phyloP scores from a whole-genome alignment of 306 rosid species.

The Clitoria ternatea region DNA sequence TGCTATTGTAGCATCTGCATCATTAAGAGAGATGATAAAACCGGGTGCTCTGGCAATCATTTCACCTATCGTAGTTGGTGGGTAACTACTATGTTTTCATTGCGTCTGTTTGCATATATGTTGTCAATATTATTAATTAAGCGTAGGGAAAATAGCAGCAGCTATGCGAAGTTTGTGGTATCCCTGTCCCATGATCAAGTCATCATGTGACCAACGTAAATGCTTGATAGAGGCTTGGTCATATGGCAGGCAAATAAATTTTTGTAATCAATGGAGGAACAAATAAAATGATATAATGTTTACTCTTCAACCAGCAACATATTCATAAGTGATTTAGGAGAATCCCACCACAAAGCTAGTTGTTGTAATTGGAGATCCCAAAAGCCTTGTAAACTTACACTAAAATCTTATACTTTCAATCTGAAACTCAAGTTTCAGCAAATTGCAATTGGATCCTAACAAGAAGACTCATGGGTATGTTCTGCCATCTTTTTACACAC shows the following conservation, averaged over 20 bases:
- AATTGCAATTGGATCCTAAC: too few relatives aligned
- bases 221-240: background rate
- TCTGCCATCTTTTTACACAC: background rate
- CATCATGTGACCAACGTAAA: background rate
- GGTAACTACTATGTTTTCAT: slow-evolving; percentile 31
- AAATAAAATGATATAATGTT: background rate
- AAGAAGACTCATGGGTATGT: background rate
- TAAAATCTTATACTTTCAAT: too few relatives aligned
- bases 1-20: slow-evolving; percentile 96
- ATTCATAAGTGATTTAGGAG: too few relatives aligned
- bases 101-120: background rate
- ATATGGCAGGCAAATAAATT: background rate
- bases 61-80: slow-evolving; percentile 88
- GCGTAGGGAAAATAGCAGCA: slow-evolving; percentile 4
- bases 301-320: background rate
- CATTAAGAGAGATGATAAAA: slow-evolving; percentile 92
- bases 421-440: too few relatives aligned
- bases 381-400: too few relatives aligned
- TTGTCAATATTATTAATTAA: background rate
- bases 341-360: too few relatives aligned
- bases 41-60: slow-evolving; percentile 96
- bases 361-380: too few relatives aligned
- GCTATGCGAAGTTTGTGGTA: background rate
- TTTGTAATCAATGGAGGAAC: slow-evolving; percentile 4
- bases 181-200: slow-evolving; percentile 9